Evolutionary conservation across 129 eudicot genomes (phyloP).

Genomic region (Pulicaria dysenterica): DNA sequence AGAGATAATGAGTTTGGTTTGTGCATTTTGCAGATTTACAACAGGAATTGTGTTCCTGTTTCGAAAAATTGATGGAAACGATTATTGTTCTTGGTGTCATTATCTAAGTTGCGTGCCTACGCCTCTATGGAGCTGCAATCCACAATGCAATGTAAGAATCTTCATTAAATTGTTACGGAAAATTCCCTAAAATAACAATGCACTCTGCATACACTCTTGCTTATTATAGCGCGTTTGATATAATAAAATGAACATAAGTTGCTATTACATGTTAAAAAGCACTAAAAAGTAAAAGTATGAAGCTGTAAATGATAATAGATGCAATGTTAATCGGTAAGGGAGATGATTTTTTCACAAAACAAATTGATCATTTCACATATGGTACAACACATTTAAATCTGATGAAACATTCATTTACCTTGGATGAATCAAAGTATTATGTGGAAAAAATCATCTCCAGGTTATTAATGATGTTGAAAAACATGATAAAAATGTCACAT

Average conservation of each 20-base stretch:
- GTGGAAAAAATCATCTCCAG: too few species aligned
- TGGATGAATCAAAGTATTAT: too few species aligned
- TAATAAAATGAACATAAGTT: not conserved
- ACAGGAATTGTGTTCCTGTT: slow-evolving; percentile 44
- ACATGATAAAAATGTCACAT: too few species aligned
- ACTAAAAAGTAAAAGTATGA: not conserved
- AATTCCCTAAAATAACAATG: not conserved
- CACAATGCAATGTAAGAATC: slow-evolving; percentile 51
- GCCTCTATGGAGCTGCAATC: slow-evolving; percentile 61
- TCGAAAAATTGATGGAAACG: slow-evolving; percentile 56
- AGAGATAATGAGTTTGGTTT: not conserved
- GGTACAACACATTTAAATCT: too few species aligned
- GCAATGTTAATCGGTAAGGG: too few species aligned
- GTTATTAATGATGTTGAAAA: too few species aligned
- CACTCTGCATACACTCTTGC: not conserved
- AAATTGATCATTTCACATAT: too few species aligned
- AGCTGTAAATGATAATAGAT: too few species aligned
- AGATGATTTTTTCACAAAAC: too few species aligned
- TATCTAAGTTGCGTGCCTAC: slow-evolving; percentile 78
- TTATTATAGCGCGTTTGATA: not conserved
- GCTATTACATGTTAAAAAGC: not conserved
- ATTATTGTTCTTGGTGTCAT: slow-evolving; percentile 78
- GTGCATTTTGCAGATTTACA: slow-evolving; percentile 44
- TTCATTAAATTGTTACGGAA: not conserved
- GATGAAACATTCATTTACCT: too few species aligned